These are phyloP conservation scores for Fusarium falciforme DNA, from an alignment of 2,329 filamentous ascomycete genomes.

Conservation along the genomic window DNA sequence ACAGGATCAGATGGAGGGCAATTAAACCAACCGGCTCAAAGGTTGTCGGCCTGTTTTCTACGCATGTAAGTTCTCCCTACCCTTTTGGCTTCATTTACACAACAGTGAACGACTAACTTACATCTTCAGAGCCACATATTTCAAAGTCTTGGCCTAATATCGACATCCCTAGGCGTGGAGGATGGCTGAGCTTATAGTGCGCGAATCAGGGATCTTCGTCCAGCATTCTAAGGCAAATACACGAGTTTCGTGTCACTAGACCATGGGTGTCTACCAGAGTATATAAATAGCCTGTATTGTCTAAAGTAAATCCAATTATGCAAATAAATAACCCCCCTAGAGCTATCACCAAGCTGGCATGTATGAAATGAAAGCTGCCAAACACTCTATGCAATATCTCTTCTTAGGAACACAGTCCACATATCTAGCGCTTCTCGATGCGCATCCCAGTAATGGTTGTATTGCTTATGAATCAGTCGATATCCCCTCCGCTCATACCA, in stretches of 20 bases:
- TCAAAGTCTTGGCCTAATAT: background rate
- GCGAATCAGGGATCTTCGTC: background rate
- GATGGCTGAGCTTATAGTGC: background rate
- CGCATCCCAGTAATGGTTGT: background rate
- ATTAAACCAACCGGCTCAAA: slow-evolving; percentile 13
- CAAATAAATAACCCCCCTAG: background rate
- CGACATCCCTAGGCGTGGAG: background rate
- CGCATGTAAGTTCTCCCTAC: background rate
- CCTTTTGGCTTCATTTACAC: background rate
- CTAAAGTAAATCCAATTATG: background rate
- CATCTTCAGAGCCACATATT: background rate
- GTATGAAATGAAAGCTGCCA: background rate
- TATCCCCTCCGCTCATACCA: slow-evolving; percentile 47
- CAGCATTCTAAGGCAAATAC: background rate
- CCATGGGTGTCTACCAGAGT: background rate
- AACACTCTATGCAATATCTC: slow-evolving; percentile 8
- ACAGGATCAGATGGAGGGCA: slow-evolving; percentile 5
- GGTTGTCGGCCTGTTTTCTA: slow-evolving; percentile 23
- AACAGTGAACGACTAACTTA: background rate
- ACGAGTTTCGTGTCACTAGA: background rate
- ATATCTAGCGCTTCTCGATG: background rate
- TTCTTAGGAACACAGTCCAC: slow-evolving; percentile 20
- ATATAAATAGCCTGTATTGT: background rate
- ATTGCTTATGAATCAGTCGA: slow-evolving; percentile 32
- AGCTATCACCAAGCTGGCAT: background rate